Percentiles rank a stretch among this genome's conserved stretches.
Conservation (phyloP, 768 basidiomycete genomes). For the Paxillus ammoniavirescens region DNA sequence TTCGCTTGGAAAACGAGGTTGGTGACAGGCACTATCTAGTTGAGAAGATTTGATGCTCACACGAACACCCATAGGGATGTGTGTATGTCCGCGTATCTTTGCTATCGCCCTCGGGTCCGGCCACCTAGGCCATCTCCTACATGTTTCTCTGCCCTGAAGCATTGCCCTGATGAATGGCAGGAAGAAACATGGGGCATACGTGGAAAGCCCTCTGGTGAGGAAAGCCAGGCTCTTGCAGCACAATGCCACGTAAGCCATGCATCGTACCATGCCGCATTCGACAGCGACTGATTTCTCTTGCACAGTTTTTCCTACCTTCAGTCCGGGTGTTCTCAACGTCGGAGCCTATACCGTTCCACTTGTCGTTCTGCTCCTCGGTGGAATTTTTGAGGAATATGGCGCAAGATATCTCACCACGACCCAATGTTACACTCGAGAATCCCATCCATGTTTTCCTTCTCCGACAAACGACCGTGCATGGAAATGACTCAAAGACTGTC, state of each 20-base stretch:
- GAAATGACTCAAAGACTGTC: constrained; percentile 16
- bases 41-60: constrained; percentile 1
- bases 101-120: constrained; percentile 30
- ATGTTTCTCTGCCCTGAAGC: constrained; percentile 25
- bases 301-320: constrained; percentile 61
- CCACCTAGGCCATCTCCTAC: constrained; percentile 29
- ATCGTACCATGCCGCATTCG: neutral
- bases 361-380: constrained; percentile 54
- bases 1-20: constrained; percentile 22
- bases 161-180: constrained; percentile 32
- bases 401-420: constrained; percentile 1
- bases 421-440: constrained; percentile 11
- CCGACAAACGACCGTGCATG: constrained; percentile 47
- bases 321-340: constrained; percentile 54
- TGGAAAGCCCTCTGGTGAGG: constrained; percentile 4
- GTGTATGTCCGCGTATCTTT: constrained; percentile 22
- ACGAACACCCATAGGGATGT: constrained; percentile 15
- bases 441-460: constrained; percentile 53
- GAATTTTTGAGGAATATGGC: constrained; percentile 31
- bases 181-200: constrained; percentile 32
- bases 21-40: constrained; percentile 4
- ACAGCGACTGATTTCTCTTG: neutral
- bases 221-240: constrained; percentile 14
- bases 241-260: constrained; percentile 29
- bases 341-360: constrained; percentile 63